A percentile compares a stretch with the other conserved stretches of the same genome.
Evolutionary conservation across 805 yeast genomes (phyloP).

Genomic region (Metschnikowia henanensis): DNA sequence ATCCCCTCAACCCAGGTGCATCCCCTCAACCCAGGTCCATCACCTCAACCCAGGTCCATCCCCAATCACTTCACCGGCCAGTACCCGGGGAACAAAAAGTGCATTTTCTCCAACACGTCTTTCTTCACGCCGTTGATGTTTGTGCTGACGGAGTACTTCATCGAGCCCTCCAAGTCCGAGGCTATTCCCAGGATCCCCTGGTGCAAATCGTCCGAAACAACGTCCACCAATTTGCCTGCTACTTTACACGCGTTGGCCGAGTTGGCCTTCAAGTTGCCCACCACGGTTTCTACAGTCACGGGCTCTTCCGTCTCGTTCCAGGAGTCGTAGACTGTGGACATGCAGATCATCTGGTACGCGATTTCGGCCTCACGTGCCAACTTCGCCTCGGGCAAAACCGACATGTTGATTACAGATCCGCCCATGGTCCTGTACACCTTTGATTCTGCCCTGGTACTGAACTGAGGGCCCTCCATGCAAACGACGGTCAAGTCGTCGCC

Average conservation of each 20-base stretch:
- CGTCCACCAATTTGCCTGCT: constrained; percentile 67
- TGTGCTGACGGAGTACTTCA: constrained; percentile 83
- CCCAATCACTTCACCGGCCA: constrained; percentile 50
- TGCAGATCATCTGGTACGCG: constrained; percentile 96
- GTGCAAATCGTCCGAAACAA: constrained; percentile 60
- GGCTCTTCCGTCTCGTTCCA: constrained; percentile 97
- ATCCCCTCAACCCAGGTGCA: too few species aligned
- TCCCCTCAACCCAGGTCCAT: too few species aligned
- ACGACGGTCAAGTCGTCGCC: constrained; percentile 78
- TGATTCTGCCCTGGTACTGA: constrained; percentile 96
- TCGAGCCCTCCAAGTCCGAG: constrained; percentile 66
- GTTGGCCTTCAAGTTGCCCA: constrained; percentile 86
- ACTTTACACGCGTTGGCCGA: constrained; percentile 80
- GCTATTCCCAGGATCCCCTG: constrained; percentile 58
- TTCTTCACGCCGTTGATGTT: constrained; percentile 68
- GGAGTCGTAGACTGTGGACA: constrained; percentile 99
- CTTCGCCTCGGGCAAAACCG: constrained; percentile 95
- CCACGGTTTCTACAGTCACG: constrained; percentile 97
- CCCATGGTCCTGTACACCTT: constrained; percentile 83
- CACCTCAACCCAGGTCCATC: too few species aligned
- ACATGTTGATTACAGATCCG: constrained; percentile 95
- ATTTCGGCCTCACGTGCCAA: constrained; percentile 97
- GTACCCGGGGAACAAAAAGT: constrained; percentile 87
- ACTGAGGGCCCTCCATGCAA: constrained; percentile 99
- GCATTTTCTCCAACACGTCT: constrained; percentile 76